Percentiles rank a stretch among this genome's conserved stretches.
phyloP scores from a whole-genome alignment of 441 rosid species.

The Populus hybrid region DNA sequence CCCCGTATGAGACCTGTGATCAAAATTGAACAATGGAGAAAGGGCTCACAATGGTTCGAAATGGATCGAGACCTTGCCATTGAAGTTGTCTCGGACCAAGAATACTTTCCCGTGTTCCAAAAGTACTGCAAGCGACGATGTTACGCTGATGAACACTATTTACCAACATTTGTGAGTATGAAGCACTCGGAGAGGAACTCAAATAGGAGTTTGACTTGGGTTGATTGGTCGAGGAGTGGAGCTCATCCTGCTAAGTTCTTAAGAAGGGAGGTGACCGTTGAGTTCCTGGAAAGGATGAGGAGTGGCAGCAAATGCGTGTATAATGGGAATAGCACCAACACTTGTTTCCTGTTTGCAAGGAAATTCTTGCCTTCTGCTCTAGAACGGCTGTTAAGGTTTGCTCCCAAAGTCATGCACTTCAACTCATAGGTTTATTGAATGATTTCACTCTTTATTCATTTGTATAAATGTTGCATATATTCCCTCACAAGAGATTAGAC shows the following conservation, averaged over 20 bases:
- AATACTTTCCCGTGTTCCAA: conserved; percentile 42
- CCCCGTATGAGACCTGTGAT: conserved; percentile 41
- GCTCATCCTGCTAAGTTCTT: conserved; percentile 54
- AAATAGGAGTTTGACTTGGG: conserved; percentile 69
- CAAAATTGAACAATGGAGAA: conserved; percentile 16
- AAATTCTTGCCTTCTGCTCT: conserved; percentile 54
- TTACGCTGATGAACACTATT: conserved; percentile 65
- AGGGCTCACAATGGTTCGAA: conserved; percentile 47
- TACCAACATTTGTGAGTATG: conserved; percentile 50
- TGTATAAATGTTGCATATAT: neutral
- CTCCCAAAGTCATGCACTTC: conserved; percentile 28
- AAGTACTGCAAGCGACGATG: conserved; percentile 42
- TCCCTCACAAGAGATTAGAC: neutral
- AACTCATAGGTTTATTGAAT: neutral
- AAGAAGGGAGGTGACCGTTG: conserved; percentile 39
- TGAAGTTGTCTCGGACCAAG: conserved; percentile 46
- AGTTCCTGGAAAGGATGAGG: conserved; percentile 48
- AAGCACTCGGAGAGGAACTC: conserved; percentile 38
- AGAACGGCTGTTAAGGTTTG: conserved; percentile 44
- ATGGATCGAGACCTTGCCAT: conserved; percentile 52
- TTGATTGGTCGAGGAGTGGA: conserved; percentile 65
- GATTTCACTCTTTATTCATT: neutral
- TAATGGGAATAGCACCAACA: conserved; percentile 39
- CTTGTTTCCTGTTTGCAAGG: conserved; percentile 71
- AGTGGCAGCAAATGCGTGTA: conserved; percentile 36